phyloP scores from a whole-genome alignment of 2,329 filamentous ascomycete genomes.

The Podosphaera leucotricha region DNA sequence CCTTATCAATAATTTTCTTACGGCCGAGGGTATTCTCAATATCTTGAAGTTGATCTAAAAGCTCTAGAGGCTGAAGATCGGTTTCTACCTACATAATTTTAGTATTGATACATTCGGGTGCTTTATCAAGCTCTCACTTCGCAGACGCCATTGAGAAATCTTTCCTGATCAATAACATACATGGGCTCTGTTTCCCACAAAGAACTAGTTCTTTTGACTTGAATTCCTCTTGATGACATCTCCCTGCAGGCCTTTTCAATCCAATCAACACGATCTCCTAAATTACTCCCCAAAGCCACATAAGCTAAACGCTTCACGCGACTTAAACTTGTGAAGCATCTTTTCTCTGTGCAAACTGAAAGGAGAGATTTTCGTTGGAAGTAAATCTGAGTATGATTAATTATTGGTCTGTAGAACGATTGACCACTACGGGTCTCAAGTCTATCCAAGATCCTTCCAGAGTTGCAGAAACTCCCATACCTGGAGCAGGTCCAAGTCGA shows the following conservation, averaged over 20 bases:
- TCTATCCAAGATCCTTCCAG: background rate
- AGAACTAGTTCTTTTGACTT: conserved; percentile 56
- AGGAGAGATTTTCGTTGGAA: background rate
- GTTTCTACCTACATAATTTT: conserved; percentile 48
- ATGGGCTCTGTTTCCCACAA: conserved; percentile 92
- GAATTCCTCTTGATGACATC: conserved; percentile 52
- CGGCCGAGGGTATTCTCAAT: conserved; percentile 66
- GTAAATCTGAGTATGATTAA: background rate
- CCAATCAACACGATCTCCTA: conserved; percentile 63
- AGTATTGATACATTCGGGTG: background rate
- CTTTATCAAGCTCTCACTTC: conserved; percentile 39
- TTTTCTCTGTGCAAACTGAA: background rate
- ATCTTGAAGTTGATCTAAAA: conserved; percentile 60
- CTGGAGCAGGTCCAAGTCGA: background rate
- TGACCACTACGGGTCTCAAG: background rate
- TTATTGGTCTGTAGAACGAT: background rate
- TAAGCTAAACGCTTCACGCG: conserved; percentile 28
- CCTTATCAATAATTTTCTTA: conserved; percentile 72
- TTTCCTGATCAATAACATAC: conserved; percentile 77
- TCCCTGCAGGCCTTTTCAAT: conserved; percentile 65
- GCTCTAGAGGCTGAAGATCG: conserved; percentile 42
- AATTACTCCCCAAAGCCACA: conserved; percentile 78
- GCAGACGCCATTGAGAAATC: conserved; percentile 79
- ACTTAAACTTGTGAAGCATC: background rate
- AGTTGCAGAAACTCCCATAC: background rate